These are phyloP conservation scores for Saccharum officinarum DNA, from an alignment of 176 grass and related monocot species.

Conservation along the genomic window DNA sequence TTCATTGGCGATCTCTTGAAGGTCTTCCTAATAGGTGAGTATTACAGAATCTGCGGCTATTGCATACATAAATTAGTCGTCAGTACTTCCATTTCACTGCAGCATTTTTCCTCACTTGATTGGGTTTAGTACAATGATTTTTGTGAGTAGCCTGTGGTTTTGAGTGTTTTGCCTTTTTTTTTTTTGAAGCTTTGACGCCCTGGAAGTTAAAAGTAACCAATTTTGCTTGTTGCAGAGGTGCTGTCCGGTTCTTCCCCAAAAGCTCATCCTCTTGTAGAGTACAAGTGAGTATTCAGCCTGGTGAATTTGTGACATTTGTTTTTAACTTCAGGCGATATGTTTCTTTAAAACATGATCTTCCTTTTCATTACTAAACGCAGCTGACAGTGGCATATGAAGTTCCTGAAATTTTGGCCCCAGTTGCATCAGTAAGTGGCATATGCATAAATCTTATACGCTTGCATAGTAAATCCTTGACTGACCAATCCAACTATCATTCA, in stretches of 20 bases:
- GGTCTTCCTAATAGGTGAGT: constrained; percentile 89
- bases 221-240: constrained; percentile 61
- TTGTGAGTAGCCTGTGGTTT: neutral
- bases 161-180: neutral
- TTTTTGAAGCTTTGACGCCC: neutral
- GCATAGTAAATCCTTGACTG: neutral
- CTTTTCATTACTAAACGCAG: constrained; percentile 40
- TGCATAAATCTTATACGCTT: neutral
- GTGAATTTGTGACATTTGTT: neutral
- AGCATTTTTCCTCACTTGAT: neutral
- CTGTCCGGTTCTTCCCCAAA: constrained; percentile 88
- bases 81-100: neutral
- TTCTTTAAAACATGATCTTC: constrained; percentile 20
- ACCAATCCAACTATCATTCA: constrained; percentile 33
- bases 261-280: constrained; percentile 75
- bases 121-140: neutral
- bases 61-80: constrained; percentile 4
- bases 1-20: constrained; percentile 97
- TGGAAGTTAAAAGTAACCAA: neutral
- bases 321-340: neutral
- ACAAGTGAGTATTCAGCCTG: constrained; percentile 54
- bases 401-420: constrained; percentile 77
- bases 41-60: neutral
- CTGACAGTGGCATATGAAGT: constrained; percentile 92
- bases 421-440: constrained; percentile 69